phyloP scores from a whole-genome alignment of 2,329 filamentous ascomycete species.

The Cladophialophora bantiana region DNA sequence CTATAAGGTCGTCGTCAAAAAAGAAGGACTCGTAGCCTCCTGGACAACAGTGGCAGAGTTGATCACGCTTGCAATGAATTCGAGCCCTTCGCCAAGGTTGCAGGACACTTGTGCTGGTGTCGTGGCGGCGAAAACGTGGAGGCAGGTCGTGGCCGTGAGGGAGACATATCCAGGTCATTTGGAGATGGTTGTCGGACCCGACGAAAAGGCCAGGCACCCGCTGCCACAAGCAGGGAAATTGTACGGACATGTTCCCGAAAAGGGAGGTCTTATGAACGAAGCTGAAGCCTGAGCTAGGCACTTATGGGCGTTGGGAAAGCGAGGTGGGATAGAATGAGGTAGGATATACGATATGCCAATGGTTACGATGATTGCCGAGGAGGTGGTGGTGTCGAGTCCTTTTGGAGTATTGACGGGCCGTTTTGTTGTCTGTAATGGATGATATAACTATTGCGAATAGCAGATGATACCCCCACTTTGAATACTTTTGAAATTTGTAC shows the following conservation, averaged over 20 bases:
- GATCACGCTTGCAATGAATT: slow-evolving; percentile 32
- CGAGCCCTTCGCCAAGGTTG: slow-evolving; percentile 26
- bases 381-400: background rate
- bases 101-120: slow-evolving; percentile 35
- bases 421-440: background rate
- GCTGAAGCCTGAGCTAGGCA: background rate
- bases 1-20: slow-evolving; percentile 25
- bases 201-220: slow-evolving; percentile 21
- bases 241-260: slow-evolving; percentile 23
- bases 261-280: background rate
- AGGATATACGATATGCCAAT: background rate
- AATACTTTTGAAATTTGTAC: background rate
- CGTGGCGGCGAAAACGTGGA: slow-evolving; percentile 27
- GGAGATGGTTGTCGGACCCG: slow-evolving; percentile 32
- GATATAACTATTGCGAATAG: background rate
- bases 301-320: background rate
- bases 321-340: background rate
- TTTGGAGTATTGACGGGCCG: background rate
- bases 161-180: slow-evolving; percentile 30
- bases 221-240: slow-evolving; percentile 13
- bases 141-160: slow-evolving; percentile 29
- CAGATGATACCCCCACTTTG: background rate
- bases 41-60: slow-evolving; percentile 33
- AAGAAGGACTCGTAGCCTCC: slow-evolving; percentile 29
- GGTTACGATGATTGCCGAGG: background rate